Evolutionary conservation across 2,329 filamentous ascomycete genomes (phyloP).

Genomic region (Exophiala xenobiotica): DNA sequence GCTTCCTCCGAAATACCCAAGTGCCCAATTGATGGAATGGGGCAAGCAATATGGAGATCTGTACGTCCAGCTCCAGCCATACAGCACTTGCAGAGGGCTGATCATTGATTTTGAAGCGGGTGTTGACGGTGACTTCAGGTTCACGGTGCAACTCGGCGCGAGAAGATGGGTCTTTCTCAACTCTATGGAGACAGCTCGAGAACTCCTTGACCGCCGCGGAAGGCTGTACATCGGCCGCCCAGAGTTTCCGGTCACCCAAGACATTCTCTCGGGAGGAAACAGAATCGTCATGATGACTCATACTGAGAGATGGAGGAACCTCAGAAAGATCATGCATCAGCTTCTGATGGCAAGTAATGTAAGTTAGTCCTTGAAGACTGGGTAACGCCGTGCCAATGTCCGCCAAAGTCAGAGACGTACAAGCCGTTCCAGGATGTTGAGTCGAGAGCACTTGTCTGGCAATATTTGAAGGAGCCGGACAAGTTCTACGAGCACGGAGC

Average conservation of each 20-base stretch:
- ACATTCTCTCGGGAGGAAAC: slow-evolving; percentile 5
- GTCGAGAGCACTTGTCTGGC: slow-evolving; percentile 13
- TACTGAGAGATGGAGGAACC: slow-evolving; percentile 2
- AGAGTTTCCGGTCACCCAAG: slow-evolving; percentile 5
- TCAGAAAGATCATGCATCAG: slow-evolving; percentile 10
- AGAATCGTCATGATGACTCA: slow-evolving; percentile 8
- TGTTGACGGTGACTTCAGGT: too few relatives aligned
- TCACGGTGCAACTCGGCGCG: slow-evolving; percentile 9
- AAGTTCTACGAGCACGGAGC: slow-evolving; percentile 43
- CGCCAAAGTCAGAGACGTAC: not conserved
- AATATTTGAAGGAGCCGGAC: slow-evolving; percentile 16
- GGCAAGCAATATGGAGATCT: slow-evolving; percentile 7
- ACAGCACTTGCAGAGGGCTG: not conserved
- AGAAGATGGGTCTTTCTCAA: slow-evolving; percentile 10
- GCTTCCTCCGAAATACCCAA: slow-evolving; percentile 7
- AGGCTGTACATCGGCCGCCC: slow-evolving; percentile 3
- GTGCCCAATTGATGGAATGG: slow-evolving; percentile 4
- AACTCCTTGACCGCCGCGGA: slow-evolving; percentile 4
- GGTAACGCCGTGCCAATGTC: not conserved
- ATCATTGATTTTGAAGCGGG: not conserved
- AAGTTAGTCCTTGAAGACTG: not conserved
- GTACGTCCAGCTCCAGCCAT: not conserved
- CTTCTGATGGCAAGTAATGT: slow-evolving; percentile 9
- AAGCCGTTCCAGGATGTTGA: slow-evolving; percentile 4
- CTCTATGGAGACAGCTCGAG: not conserved